Conservation (phyloP, 1,139 yeast genomes). For the Kodamaea anthophila region DNA sequence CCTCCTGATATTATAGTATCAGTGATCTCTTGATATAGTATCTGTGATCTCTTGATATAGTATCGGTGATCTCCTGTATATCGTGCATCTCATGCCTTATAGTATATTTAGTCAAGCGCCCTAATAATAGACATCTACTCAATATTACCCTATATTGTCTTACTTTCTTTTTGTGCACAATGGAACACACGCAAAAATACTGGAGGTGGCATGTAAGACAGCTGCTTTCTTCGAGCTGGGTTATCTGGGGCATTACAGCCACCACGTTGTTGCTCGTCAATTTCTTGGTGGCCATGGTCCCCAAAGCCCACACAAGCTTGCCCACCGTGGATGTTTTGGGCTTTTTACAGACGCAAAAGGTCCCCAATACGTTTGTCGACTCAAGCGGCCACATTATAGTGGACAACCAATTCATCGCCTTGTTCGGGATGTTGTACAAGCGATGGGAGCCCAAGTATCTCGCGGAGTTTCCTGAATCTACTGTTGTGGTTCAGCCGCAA, state of each 20-base stretch:
- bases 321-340: slow-evolving; percentile 1
- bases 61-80: too few species aligned
- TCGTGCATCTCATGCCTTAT: too few species aligned
- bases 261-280: background rate
- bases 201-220: background rate
- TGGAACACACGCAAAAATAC: background rate
- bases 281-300: background rate
- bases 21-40: too few species aligned
- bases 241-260: background rate
- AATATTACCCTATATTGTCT: too few species aligned
- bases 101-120: too few species aligned
- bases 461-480: slow-evolving; percentile 10
- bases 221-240: background rate
- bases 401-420: slow-evolving; percentile 1
- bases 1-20: too few species aligned
- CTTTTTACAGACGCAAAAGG: slow-evolving; percentile 1
- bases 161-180: background rate
- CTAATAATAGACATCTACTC: too few species aligned
- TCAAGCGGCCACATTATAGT: background rate
- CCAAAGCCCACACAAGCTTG: background rate
- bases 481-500: slow-evolving; percentile 17
- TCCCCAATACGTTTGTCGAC: slow-evolving; percentile 1
- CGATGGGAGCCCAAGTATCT: slow-evolving; percentile 18
- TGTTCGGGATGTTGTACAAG: slow-evolving; percentile 14
- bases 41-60: too few species aligned